Conservation (phyloP, 2,329 filamentous ascomycete species). For the Talaromyces amestolkiae region DNA sequence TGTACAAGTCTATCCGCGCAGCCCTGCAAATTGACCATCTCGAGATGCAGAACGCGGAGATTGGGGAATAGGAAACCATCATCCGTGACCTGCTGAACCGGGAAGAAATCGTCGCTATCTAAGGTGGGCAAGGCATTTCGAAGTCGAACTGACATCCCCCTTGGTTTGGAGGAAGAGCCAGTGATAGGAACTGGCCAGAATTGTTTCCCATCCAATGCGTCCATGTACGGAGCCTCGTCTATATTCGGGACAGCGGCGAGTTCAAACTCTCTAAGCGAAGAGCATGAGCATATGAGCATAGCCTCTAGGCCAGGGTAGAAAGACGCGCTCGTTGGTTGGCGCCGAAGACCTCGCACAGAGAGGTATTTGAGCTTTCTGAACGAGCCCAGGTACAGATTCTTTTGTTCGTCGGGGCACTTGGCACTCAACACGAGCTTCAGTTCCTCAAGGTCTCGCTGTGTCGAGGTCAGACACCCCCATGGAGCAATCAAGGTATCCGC, state of each 20-base stretch:
- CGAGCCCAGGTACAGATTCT: neutral
- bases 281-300: neutral
- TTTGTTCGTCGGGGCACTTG: neutral
- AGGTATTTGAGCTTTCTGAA: conserved; percentile 15
- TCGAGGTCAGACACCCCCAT: neutral
- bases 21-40: neutral
- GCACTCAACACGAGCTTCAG: conserved; percentile 6
- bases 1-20: neutral
- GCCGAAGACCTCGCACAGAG: neutral
- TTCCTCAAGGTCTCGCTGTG: conserved; percentile 6
- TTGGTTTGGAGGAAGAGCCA: neutral
- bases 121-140: neutral
- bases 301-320: neutral
- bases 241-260: neutral
- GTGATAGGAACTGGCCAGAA: neutral
- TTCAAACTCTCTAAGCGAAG: conserved; percentile 4
- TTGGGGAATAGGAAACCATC: neutral
- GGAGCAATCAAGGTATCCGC: neutral
- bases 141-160: neutral
- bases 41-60: neutral
- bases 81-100: neutral
- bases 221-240: neutral
- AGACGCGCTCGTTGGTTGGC: no score
- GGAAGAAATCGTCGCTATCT: neutral
- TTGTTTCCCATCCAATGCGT: neutral